Evolutionary conservation across 2,329 filamentous ascomycete species (phyloP).

Genomic region (Neofusicoccum cordaticola): DNA sequence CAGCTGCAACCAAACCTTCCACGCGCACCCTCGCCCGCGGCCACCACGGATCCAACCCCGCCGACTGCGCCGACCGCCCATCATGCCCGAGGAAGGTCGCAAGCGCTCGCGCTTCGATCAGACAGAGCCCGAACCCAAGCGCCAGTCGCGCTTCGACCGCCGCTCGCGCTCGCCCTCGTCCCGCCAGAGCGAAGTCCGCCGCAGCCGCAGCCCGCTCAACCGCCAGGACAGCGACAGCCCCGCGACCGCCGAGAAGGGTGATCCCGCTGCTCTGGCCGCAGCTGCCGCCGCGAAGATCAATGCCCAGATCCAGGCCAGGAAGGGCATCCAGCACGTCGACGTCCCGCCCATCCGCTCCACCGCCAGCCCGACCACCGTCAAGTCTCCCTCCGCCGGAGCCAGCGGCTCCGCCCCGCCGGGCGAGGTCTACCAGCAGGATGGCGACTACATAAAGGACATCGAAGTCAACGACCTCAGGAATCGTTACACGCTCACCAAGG

Average conservation of each 20-base stretch:
- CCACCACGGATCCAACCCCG: neutral
- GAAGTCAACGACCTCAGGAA: conserved; percentile 98
- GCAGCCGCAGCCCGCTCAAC: conserved; percentile 77
- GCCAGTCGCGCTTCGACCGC: conserved; percentile 77
- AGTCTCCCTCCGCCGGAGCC: conserved; percentile 54
- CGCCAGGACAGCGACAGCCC: conserved; percentile 50
- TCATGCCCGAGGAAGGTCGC: conserved; percentile 76
- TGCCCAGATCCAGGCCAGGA: conserved; percentile 58
- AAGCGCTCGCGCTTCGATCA: conserved; percentile 96
- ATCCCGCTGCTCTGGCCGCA: conserved; percentile 77
- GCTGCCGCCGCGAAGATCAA: conserved; percentile 63
- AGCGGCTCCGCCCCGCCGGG: conserved; percentile 53
- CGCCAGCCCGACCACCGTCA: conserved; percentile 50
- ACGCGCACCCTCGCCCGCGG: neutral
- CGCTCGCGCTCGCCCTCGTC: conserved; percentile 79
- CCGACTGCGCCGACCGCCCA: neutral
- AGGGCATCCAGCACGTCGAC: conserved; percentile 86
- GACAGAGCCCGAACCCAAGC: conserved; percentile 74
- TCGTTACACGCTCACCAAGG: conserved; percentile 94
- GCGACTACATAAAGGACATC: conserved; percentile 98
- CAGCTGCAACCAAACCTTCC: neutral
- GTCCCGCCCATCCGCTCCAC: conserved; percentile 71
- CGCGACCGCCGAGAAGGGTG: conserved; percentile 49
- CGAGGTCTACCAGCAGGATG: conserved; percentile 91
- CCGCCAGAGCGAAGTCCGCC: conserved; percentile 62